Evolutionary conservation across 257 asterid genomes (phyloP).

Genomic region (Primulina eburnea): DNA sequence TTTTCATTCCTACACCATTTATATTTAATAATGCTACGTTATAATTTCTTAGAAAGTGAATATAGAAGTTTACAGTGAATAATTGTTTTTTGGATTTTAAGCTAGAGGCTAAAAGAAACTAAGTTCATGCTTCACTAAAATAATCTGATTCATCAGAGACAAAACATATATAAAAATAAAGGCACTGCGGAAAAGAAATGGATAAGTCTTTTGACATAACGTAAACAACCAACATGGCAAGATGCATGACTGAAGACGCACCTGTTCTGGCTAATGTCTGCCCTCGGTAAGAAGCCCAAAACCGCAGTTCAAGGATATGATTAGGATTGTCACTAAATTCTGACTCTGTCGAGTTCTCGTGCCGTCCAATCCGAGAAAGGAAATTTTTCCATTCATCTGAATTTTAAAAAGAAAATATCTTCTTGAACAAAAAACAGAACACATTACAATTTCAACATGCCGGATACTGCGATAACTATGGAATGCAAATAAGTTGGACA

Average conservation of each 20-base stretch:
- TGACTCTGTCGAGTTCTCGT: conserved; percentile 67
- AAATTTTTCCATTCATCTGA: conserved; percentile 97
- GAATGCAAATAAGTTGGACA: not conserved
- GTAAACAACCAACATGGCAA: conserved; percentile 7
- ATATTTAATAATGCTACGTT: conserved; percentile 1
- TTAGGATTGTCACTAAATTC: conserved; percentile 76
- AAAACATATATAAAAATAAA: not conserved
- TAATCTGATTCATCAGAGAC: too few relatives aligned
- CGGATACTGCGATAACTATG: not conserved
- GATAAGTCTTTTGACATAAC: conserved; percentile 1
- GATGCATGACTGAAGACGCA: conserved; percentile 21
- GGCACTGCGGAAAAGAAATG: not conserved
- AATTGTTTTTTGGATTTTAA: too few relatives aligned
- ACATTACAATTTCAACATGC: not conserved
- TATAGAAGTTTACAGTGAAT: not conserved
- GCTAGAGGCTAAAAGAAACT: too few relatives aligned
- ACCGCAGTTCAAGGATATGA: conserved; percentile 88
- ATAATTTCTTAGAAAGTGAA: not conserved
- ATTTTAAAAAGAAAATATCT: conserved; percentile 21
- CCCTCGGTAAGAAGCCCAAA: conserved; percentile 98
- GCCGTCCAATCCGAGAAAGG: conserved; percentile 91
- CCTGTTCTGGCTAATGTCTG: conserved; percentile 99
- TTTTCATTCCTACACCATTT: not conserved
- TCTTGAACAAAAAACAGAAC: conserved; percentile 12
- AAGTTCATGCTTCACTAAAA: too few relatives aligned